Evolutionary conservation across 352 stramenopile species (phyloP), one percentile per base, ranked within the genome.

Genomic region (Phytophthora ramorum): DNA sequence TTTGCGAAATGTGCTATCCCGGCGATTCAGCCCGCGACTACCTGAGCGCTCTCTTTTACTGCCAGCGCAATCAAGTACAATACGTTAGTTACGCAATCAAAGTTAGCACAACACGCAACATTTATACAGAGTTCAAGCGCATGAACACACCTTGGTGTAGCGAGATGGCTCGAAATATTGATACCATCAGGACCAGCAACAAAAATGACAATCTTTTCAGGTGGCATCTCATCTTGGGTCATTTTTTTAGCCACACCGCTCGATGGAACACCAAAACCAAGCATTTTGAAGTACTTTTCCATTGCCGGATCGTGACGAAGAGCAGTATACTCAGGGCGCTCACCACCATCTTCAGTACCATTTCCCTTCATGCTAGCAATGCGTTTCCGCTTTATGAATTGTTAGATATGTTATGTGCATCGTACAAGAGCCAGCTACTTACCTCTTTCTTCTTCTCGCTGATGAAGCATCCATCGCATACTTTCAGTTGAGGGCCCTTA

Each of bases 211-310:
- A 95, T 71, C 41, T 80, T 90, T 30, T 89, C 79, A 3, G 62
- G 63, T 30, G 74, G 63, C 35, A 92, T 81, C 32, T 92, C 77
- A 50, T 95, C 84, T 73, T 93, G 83, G 7, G 79, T 68, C 85
- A 95, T 95, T 64, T 95, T 95, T 56, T 93, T 85, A 30, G 74
- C 76, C 6, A 95, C 79, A 6, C 79, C 85, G 14, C 73, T 89
- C 0, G 75, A 65, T 19, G 83, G 82, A 43, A 95, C 87, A 12
- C 87, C 87, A 46, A 93, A 91, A 8, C 64, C 74, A 24, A 95
- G 75, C 87, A 95, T 93, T 47, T 92, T 93, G 65, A 95, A 93
- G 49, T 95, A 95, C 28, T 93, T 95, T 7, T 83, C 80, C 80
- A 93, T 89, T 16, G 71, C 69, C n/a, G 79, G 71, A 50, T 95